phyloP scores from a whole-genome alignment of 495 filamentous ascomycete species.

The Recurvomyces mirabilis region DNA sequence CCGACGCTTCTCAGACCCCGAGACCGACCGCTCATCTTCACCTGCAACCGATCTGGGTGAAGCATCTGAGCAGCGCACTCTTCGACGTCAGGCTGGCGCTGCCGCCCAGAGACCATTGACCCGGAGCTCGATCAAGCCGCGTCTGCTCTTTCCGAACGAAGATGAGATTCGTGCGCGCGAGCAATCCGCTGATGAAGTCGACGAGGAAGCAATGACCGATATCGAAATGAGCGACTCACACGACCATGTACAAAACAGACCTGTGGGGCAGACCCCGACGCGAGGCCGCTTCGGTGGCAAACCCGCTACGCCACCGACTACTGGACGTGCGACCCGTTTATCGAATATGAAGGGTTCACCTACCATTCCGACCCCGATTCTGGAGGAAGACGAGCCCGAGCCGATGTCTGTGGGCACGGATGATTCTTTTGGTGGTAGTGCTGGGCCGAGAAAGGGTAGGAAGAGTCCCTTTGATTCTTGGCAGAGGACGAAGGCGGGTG shows the following conservation, averaged over 20 bases:
- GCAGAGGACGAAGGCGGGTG: constrained; percentile 20
- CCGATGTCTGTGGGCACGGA: constrained; percentile 1
- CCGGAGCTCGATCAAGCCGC: constrained; percentile 68
- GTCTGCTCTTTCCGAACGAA: constrained; percentile 64
- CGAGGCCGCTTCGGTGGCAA: neutral
- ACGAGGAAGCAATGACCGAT: constrained; percentile 39
- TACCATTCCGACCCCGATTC: neutral
- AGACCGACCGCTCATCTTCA: constrained; percentile 36
- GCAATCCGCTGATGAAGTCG: constrained; percentile 25
- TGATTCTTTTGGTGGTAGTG: neutral
- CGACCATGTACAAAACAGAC: neutral
- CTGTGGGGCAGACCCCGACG: neutral
- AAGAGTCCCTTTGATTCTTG: constrained; percentile 22
- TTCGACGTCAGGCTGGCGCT: constrained; percentile 32
- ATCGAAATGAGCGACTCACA: constrained; percentile 26
- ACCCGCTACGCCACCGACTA: constrained; percentile 11
- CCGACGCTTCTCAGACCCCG: constrained; percentile 46
- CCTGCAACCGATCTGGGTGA: constrained; percentile 32
- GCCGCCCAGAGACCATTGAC: constrained; percentile 43
- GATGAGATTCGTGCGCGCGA: constrained; percentile 29
- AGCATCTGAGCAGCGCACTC: constrained; percentile 22
- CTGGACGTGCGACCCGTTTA: constrained; percentile 4
- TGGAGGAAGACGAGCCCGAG: constrained; percentile 6
- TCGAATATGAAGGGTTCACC: neutral
- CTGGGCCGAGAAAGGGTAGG: constrained; percentile 1